Base-by-base conservation (phyloP, 305 asterid genomes). In the Fraxinus ornus region DNA sequence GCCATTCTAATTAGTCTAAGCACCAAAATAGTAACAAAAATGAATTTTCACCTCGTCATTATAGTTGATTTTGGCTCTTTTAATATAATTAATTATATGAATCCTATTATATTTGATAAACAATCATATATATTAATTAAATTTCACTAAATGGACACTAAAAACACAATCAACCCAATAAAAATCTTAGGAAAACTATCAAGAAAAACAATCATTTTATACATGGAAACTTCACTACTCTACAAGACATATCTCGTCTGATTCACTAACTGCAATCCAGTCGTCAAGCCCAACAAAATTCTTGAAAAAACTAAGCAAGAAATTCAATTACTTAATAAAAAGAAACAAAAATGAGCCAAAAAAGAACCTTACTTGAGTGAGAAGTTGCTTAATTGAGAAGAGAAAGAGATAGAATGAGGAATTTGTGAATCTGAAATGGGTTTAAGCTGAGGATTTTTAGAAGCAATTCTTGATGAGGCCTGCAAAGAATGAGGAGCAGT, bases 341-440 rank as follows among this genome's bases (percentile, higher is more conserved):
- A 75, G 15, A 10, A 30, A 66, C 36, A 39, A 12, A 24, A 44
- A 30, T 7, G 30, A 9, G 37, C 5, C 0, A 73, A 10, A 78
- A 13, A 76, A 77, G 79, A 32, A 64, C 39, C 90, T 89, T 87
- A 93, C 96, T 79, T 89, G 77, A 90, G 70, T 49, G 91, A 82
- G 44, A 85, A 22, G 70, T 77, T 26, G n/a, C 76, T 86, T 79
- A 89, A 80, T 79, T 86, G 91, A 76, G 97, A 91, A 77, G 95
- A 86, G 87, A 93, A 84, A 37, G 93, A 88, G 47, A 90, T 85
- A 22, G 91, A 88, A 33, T 80, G 57, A 32, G 87, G 80, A 76
- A 26, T 83, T 37, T 41, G 82, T 76, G 88, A 80, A 75, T 87
- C 88, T 22, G 88, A 70, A 3, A 37, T 85, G 41, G 82, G 35